phyloP scores from a whole-genome alignment of 106 monocot genomes.

The Amphibolis antarctica region DNA sequence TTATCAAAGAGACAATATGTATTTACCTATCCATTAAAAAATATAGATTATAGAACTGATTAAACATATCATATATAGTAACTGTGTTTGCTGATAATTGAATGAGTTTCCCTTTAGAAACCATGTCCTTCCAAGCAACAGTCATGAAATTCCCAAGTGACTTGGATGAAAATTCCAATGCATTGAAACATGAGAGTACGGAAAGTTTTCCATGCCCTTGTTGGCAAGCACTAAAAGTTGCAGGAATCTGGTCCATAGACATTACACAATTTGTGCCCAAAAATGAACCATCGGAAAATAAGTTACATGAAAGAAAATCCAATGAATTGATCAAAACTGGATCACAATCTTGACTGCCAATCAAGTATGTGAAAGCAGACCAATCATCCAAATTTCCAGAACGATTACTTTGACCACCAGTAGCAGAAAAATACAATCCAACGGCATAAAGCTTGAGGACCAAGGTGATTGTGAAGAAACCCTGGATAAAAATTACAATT shows the following conservation, averaged over 20 bases:
- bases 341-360: not conserved
- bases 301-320: not conserved
- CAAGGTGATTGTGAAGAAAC: constrained; percentile 34
- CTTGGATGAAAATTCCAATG: constrained; percentile 46
- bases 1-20: constrained; percentile 2
- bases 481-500: constrained; percentile 19
- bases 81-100: constrained; percentile 9
- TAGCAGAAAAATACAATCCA: constrained; percentile 31
- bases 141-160: constrained; percentile 23
- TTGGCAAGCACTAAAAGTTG: constrained; percentile 1
- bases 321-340: not conserved
- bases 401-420: constrained; percentile 3
- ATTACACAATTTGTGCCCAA: not conserved
- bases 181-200: constrained; percentile 45
- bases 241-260: not conserved
- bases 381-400: constrained; percentile 13
- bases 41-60: constrained; percentile 29
- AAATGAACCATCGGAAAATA: not conserved
- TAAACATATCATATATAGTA: constrained; percentile 23
- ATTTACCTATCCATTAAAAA: constrained; percentile 35
- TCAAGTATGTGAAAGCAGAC: constrained; percentile 8
- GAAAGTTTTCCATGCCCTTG: constrained; percentile 29
- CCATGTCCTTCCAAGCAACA: constrained; percentile 20
- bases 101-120: constrained; percentile 14
- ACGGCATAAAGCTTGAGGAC: constrained; percentile 49